Evolutionary conservation across 371 early-diverging fungal genomes (phyloP).

Genomic region (Parasitella parasitica): DNA sequence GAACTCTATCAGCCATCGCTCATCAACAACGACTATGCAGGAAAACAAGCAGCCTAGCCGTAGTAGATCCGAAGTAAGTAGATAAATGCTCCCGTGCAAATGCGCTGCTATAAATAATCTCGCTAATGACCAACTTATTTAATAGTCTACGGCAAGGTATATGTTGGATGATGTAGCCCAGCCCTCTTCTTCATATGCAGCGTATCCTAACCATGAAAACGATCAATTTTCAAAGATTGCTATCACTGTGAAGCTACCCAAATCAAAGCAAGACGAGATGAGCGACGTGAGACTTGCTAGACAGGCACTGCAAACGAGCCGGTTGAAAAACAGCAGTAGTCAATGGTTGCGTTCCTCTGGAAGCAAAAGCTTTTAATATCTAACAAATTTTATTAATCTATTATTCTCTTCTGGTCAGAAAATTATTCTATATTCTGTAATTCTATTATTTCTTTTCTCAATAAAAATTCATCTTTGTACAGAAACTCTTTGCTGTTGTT

Average conservation of each 20-base stretch:
- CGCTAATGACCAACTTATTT: no score
- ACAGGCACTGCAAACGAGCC: conserved; percentile 19
- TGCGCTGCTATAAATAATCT: not conserved
- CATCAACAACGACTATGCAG: conserved; percentile 8
- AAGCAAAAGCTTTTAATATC: conserved; percentile 33
- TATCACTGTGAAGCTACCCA: conserved; percentile 7
- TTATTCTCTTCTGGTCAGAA: not conserved
- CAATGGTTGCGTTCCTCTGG: conserved; percentile 29
- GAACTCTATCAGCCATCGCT: not conserved
- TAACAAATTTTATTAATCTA: not conserved
- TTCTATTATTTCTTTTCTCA: not conserved
- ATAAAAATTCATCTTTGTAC: not conserved
- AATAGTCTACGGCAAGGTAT: not conserved
- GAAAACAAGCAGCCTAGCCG: not conserved
- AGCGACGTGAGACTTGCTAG: conserved; percentile 27
- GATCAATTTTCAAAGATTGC: not conserved
- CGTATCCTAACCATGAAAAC: not conserved
- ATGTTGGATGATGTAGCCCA: not conserved
- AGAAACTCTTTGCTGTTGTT: no score
- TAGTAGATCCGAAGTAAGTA: conserved; percentile 7
- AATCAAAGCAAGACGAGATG: not conserved
- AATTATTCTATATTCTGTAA: not conserved
- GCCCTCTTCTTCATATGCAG: not conserved
- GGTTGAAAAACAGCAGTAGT: conserved; percentile 31
- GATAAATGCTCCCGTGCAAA: not conserved